Percentiles rank a stretch among this genome's conserved stretches.
Evolutionary conservation across 345 rosid species (phyloP).

Genomic region (Aurinia saxatilis): DNA sequence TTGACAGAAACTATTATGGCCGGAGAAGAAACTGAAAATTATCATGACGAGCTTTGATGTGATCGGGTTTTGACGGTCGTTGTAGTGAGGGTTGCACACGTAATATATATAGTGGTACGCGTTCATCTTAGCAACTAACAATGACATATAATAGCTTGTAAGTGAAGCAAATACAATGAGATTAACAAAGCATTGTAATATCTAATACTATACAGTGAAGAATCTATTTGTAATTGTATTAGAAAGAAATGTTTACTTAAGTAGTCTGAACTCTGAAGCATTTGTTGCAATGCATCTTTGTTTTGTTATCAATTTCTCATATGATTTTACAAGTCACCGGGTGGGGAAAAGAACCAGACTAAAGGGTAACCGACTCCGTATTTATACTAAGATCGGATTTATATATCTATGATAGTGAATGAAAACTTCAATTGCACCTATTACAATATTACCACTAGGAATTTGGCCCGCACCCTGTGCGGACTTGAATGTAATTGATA

Average conservation of each 20-base stretch:
- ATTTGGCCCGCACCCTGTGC: too few relatives aligned
- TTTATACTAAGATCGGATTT: too few relatives aligned
- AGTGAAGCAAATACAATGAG: constrained; percentile 18
- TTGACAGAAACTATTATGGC: too few relatives aligned
- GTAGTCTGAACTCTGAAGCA: neutral
- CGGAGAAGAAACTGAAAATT: neutral
- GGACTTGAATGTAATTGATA: too few relatives aligned
- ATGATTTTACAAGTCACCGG: too few relatives aligned
- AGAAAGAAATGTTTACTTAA: neutral
- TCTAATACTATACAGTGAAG: neutral
- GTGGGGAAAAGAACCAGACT: too few relatives aligned
- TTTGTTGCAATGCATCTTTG: too few relatives aligned
- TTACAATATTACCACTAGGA: too few relatives aligned
- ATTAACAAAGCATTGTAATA: constrained; percentile 22
- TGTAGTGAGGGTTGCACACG: constrained; percentile 15
- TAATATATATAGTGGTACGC: constrained; percentile 7
- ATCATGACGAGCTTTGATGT: constrained; percentile 24
- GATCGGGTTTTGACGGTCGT: constrained; percentile 6
- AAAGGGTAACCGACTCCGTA: too few relatives aligned
- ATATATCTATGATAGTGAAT: too few relatives aligned
- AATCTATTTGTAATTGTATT: neutral
- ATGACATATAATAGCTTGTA: constrained; percentile 3
- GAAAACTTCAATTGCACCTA: too few relatives aligned
- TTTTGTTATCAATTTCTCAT: too few relatives aligned
- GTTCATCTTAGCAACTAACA: constrained; percentile 11